These are phyloP conservation scores for Toxicodendron radicans DNA, from an alignment of 345 rosid species.

Conservation along the genomic window DNA sequence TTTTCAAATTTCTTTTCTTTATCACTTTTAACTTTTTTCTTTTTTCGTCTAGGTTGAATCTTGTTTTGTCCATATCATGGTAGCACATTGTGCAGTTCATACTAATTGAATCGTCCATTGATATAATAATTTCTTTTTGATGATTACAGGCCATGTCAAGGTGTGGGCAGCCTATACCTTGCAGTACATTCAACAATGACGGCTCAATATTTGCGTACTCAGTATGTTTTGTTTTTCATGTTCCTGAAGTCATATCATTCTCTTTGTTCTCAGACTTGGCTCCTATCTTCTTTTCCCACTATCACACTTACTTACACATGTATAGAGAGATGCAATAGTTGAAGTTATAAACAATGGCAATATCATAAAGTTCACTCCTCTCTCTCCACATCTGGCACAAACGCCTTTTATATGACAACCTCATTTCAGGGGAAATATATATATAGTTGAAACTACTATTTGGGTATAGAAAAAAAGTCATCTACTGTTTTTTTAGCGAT, in stretches of 20 bases:
- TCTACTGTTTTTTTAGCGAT: background rate
- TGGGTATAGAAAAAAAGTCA: too few relatives aligned
- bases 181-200: slow-evolving; percentile 91
- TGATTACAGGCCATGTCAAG: slow-evolving; percentile 82
- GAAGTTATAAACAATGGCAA: background rate
- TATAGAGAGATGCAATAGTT: background rate
- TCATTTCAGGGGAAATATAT: background rate
- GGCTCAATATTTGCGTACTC: slow-evolving; percentile 92
- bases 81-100: background rate
- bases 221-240: slow-evolving; percentile 35
- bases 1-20: background rate
- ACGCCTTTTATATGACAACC: too few relatives aligned
- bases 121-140: background rate
- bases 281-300: too few relatives aligned
- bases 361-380: background rate
- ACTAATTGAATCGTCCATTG: background rate
- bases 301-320: background rate
- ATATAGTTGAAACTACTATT: too few relatives aligned
- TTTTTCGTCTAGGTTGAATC: background rate
- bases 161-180: slow-evolving; percentile 84
- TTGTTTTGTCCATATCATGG: background rate
- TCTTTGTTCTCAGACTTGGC: background rate
- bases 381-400: background rate
- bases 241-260: background rate
- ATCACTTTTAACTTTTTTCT: background rate